Evolutionary conservation across 2,329 filamentous ascomycete genomes (phyloP), one percentile per base, ranked within the genome.

Genomic region (Aspergillus sp.): DNA sequence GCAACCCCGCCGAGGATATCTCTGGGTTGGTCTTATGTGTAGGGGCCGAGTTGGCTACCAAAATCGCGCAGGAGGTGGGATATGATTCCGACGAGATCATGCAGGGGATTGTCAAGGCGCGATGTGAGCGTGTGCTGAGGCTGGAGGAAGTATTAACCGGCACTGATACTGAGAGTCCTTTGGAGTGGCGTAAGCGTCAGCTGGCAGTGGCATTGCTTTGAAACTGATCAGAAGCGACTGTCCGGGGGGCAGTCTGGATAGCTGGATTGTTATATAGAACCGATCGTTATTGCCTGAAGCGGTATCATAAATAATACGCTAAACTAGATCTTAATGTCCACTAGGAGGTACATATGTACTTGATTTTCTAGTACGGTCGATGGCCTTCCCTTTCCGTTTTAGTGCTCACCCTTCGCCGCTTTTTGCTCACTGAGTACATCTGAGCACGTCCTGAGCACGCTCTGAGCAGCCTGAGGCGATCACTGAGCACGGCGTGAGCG

Each of bases 381-480:
- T 19, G 19, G 44, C 44, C 32, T 52, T 19, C 51, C 30, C 46
- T 46, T 53, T 53, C 51, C 46, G 47, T 53, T 53, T 53, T 53
- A 53, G 51, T 53, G 22, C 22, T 24, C 22, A 24, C 22, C 22
- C 22, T 24, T 24, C 22, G 22, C 22, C 22, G 22, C 22, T 53
- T 53, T 53, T 53, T 50, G 30, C 51, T 53, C 44, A 47, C 47
- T 47, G 47, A 53, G 44, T 47, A 50, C 47, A 53, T 46, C 51
- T 53, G 22, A 52, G 45, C 22, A 24, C 22, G 22, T 7, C 22
- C 22, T 24, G 22, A 24, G 22, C 50, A 51, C 38, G 52, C 47
- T 16, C 52, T 50, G 48, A 51, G 47, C 43, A 44, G 47, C 43
- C 51, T 49, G 43, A 53, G 42, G 35, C 43, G 24, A 46, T 50